These are phyloP conservation scores for Adenanthera pavonina DNA, from an alignment of 306 rosid species.

Conservation along the genomic window DNA sequence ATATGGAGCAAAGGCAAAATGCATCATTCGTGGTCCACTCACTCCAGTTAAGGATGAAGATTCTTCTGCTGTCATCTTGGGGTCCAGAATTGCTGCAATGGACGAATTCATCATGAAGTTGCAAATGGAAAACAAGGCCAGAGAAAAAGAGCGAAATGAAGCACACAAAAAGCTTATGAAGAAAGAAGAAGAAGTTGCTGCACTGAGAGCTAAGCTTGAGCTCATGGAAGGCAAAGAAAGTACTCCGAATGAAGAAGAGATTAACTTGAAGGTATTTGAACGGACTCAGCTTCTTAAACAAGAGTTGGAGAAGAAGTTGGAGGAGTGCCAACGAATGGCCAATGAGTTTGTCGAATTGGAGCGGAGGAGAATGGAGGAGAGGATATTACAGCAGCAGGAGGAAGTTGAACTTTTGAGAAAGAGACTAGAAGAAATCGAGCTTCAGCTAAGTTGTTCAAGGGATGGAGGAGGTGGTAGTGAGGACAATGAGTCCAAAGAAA, in stretches of 20 bases:
- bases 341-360: conserved; percentile 86
- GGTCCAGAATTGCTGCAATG: conserved; percentile 93
- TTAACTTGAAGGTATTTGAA: conserved; percentile 77
- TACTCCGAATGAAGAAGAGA: conserved; percentile 74
- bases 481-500: conserved; percentile 54
- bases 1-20: conserved; percentile 98
- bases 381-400: conserved; percentile 82
- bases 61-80: conserved; percentile 83
- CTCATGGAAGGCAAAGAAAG: conserved; percentile 52
- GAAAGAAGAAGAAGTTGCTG: conserved; percentile 85
- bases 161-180: conserved; percentile 78
- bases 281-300: conserved; percentile 62
- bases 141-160: conserved; percentile 82
- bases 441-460: conserved; percentile 56
- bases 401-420: conserved; percentile 85
- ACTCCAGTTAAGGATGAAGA: conserved; percentile 86
- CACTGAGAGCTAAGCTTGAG: conserved; percentile 70
- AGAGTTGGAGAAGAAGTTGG: conserved; percentile 89
- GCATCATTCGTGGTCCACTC: conserved; percentile 92
- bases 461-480: conserved; percentile 46
- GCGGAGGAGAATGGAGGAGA: conserved; percentile 95
- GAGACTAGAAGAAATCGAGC: conserved; percentile 89
- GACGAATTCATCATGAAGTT: conserved; percentile 89
- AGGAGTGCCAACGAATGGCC: conserved; percentile 90
- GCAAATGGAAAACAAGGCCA: conserved; percentile 83